A percentile compares a stretch with the other conserved stretches of the same genome.
These are phyloP conservation scores for Aspergillus nomiae DNA, from an alignment of 2,329 filamentous ascomycete species.

Conservation along the genomic window DNA sequence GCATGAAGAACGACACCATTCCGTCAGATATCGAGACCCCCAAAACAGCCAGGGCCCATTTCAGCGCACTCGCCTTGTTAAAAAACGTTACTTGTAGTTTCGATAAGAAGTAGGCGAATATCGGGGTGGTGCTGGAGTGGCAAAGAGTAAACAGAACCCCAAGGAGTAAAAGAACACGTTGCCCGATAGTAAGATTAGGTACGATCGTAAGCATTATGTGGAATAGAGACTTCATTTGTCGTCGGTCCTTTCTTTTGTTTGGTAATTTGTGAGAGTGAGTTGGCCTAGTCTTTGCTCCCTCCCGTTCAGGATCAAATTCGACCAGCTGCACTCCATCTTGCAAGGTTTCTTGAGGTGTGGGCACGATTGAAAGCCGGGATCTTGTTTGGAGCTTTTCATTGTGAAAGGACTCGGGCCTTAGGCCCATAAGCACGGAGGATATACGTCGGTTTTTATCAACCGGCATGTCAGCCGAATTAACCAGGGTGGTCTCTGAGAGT, in stretches of 20 bases:
- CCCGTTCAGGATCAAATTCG: not conserved
- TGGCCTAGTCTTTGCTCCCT: not conserved
- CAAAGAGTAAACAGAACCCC: constrained; percentile 65
- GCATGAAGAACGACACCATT: constrained; percentile 63
- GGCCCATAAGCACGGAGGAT: not conserved
- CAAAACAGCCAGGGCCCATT: constrained; percentile 72
- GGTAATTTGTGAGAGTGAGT: not conserved
- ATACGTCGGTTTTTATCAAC: not conserved
- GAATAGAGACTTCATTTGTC: constrained; percentile 39
- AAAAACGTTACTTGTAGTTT: constrained; percentile 73
- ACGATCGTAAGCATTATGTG: constrained; percentile 70
- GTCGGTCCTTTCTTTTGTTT: not conserved
- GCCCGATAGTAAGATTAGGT: constrained; percentile 59
- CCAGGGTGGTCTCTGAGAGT: not conserved
- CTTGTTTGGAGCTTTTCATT: not conserved
- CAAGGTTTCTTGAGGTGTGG: not conserved
- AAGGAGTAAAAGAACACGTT: constrained; percentile 58
- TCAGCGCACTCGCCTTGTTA: constrained; percentile 53
- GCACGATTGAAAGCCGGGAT: not conserved
- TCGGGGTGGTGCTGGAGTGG: constrained; percentile 68
- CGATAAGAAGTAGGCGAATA: constrained; percentile 76
- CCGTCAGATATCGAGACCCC: constrained; percentile 69
- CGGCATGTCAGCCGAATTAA: not conserved
- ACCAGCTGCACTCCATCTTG: not conserved
- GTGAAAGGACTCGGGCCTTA: not conserved